phyloP scores from a whole-genome alignment of 495 filamentous ascomycete genomes.

The Aspergillus haitiensis region DNA sequence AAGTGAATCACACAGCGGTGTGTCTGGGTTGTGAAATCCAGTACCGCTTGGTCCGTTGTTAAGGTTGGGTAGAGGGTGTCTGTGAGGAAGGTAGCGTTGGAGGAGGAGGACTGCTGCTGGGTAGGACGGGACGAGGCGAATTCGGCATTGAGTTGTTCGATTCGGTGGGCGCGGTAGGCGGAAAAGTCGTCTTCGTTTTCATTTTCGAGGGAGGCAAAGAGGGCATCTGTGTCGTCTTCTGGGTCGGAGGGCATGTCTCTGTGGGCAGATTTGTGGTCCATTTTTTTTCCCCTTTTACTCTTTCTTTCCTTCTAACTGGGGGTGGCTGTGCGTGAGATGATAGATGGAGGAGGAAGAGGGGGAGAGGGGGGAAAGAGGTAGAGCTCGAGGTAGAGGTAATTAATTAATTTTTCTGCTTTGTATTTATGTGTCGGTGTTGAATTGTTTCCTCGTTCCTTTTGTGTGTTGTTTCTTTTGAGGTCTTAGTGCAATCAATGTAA shows the following conservation, averaged over 20 bases:
- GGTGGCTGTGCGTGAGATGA: background rate
- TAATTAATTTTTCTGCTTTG: no score
- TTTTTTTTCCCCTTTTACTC: constrained; percentile 29
- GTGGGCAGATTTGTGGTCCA: background rate
- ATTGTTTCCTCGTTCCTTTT: no score
- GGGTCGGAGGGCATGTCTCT: background rate
- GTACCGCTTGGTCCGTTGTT: constrained; percentile 62
- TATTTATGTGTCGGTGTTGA: no score
- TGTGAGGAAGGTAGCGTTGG: constrained; percentile 30
- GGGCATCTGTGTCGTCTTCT: constrained; percentile 62
- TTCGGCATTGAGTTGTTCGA: constrained; percentile 70
- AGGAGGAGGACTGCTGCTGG: constrained; percentile 26
- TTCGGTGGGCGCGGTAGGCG: constrained; percentile 66
- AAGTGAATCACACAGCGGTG: constrained; percentile 73
- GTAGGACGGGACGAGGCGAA: constrained; percentile 48
- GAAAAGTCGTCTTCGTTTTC: constrained; percentile 50
- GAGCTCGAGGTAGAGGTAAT: no score
- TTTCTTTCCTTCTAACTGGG: background rate
- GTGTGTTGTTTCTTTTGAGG: no score
- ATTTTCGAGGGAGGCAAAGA: constrained; percentile 68
- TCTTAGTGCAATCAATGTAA: no score
- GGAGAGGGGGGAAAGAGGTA: no score
- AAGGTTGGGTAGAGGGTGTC: constrained; percentile 58
- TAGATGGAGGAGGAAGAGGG: no score
- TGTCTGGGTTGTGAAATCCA: constrained; percentile 67